phyloP scores from a whole-genome alignment of 1,284 basidiomycete species.

The Neolentinus lepideus region DNA sequence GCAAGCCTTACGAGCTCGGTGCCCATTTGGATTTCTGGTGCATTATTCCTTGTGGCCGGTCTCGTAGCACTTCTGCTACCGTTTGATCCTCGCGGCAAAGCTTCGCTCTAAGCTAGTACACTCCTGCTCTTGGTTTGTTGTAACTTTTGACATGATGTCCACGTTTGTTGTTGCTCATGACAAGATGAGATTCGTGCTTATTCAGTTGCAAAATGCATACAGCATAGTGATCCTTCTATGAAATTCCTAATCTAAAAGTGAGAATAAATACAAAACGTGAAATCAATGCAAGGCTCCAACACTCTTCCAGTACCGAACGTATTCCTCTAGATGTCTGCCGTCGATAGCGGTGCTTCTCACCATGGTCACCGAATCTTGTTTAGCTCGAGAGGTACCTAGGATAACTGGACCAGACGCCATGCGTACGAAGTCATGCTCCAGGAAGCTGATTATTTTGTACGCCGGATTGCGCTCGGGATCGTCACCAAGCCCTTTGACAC shows the following conservation, averaged over 20 bases:
- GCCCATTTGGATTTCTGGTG: slow-evolving; percentile 68
- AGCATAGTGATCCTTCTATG: no score
- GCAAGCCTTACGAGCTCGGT: slow-evolving; percentile 51
- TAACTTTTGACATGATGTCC: no score
- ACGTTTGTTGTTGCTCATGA: no score
- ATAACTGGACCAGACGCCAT: slow-evolving; percentile 26
- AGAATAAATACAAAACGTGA: neutral
- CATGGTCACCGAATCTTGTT: slow-evolving; percentile 20
- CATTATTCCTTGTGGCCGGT: slow-evolving; percentile 55
- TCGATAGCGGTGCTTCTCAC: slow-evolving; percentile 21
- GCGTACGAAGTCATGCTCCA: slow-evolving; percentile 25
- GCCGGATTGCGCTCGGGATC: slow-evolving; percentile 20
- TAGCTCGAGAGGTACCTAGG: slow-evolving; percentile 19
- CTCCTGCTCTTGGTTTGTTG: no score
- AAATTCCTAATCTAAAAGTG: no score
- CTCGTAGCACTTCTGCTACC: slow-evolving; percentile 62
- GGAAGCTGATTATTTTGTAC: slow-evolving; percentile 23
- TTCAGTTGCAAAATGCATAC: no score
- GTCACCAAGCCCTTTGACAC: slow-evolving; percentile 13
- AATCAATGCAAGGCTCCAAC: slow-evolving; percentile 6
- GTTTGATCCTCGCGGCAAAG: slow-evolving; percentile 62
- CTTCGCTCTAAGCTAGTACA: slow-evolving; percentile 37
- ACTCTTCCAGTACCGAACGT: slow-evolving; percentile 23
- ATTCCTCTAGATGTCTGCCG: slow-evolving; percentile 22
- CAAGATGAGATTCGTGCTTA: no score